Conservation (phyloP, 2,329 filamentous ascomycete species). For the Lasiodiplodia sp. region DNA sequence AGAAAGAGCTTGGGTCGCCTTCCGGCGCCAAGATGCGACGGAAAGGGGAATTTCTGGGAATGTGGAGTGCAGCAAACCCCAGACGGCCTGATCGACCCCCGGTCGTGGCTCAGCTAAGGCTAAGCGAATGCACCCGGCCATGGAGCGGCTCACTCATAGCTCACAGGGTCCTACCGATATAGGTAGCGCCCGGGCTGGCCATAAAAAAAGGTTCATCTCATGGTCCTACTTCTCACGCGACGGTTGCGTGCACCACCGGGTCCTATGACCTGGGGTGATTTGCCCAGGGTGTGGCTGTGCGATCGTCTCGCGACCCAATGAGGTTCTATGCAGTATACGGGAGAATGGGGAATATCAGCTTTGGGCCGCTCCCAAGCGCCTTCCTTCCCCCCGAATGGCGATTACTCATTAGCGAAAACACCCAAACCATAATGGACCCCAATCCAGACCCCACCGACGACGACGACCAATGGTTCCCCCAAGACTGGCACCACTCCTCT, state of each 20-base stretch:
- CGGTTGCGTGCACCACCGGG: background rate
- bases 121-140: background rate
- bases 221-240: background rate
- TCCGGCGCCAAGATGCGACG: background rate
- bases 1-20: background rate
- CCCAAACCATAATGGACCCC: background rate
- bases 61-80: background rate
- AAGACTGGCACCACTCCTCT: background rate
- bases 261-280: background rate
- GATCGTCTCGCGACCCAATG: background rate
- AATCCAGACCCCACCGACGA: background rate
- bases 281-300: background rate
- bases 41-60: background rate
- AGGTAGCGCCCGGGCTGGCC: background rate
- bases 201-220: background rate
- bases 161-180: background rate
- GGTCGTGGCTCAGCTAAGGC: background rate
- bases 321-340: background rate
- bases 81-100: background rate
- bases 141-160: background rate
- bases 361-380: background rate
- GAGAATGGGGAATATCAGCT: constrained; percentile 2
- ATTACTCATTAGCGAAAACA: background rate
- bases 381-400: background rate
- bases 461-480: background rate